Base-by-base conservation (phyloP, 2,329 filamentous ascomycete species). In the Botrytis pseudocinerea region DNA sequence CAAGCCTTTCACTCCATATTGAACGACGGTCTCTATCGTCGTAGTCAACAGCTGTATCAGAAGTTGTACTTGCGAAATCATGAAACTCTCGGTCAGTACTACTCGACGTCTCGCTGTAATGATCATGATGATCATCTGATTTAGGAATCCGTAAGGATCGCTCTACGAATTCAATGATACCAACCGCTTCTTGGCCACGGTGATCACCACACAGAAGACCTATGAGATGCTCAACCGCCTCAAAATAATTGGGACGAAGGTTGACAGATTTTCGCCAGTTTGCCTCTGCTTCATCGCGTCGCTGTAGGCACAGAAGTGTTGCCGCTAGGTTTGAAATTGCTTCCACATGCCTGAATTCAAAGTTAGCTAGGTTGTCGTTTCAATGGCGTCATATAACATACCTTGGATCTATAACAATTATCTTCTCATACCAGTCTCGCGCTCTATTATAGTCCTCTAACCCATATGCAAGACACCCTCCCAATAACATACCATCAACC, bases 141-240 rank as follows among this genome's bases (percentile, higher is more conserved):
- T 78, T 84, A 78, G 78, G 79, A 46, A 89, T 79, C 73, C 88
- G 88, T 62, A 98, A 84, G 10, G 91, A 89, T 4, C 87, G 87
- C 82, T 99, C 95, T 12, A 99, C 91, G 79, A 91, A 93, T 76
- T 92, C 90, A 77, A 99, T 97, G 69, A 97, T 90, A 66, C 92
- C 89, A 74, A 99, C 91, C 12, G 96, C 96, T 80, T 98, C 94
- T 78, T 88, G 90, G 66, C 91, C 92, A 75, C 95, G 89, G 73
- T 97, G 92, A 74, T 91, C 93, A 66, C 88, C 90, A 80, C 95
- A 98, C 28, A 98, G 83, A 64, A 98, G 85, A 1, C 94, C 94
- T 44, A 98, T 93, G 1, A 99, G 87, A 84, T 98, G 95, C 81
- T 99, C 96, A 4, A 96, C 94, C 12, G 96, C 95, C 83, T 99